phyloP scores from a whole-genome alignment of 23 red algal genomes.

The Agarophyton chilense region DNA sequence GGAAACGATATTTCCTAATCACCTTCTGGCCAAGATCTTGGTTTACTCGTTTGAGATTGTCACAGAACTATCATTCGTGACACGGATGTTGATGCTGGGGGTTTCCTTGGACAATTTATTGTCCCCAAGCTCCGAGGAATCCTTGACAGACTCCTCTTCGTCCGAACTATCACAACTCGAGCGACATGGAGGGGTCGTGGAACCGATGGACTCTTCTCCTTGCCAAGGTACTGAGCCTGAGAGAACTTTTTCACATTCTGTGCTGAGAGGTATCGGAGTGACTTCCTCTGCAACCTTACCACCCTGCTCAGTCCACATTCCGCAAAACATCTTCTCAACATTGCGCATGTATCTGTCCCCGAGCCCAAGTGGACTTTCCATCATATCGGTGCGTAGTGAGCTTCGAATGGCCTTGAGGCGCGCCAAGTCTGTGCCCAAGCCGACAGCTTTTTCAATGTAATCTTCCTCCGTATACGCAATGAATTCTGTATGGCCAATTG shows the following conservation, averaged over 20 bases:
- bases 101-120: not conserved
- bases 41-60: not conserved
- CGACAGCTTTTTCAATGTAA: constrained; percentile 69
- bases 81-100: not conserved
- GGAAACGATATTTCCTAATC: too few species aligned
- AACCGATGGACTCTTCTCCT: constrained; percentile 10
- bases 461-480: constrained; percentile 68
- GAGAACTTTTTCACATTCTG: constrained; percentile 21
- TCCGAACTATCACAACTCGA: constrained; percentile 5
- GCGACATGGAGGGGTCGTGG: constrained; percentile 34
- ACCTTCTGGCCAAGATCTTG: not conserved
- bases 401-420: constrained; percentile 59
- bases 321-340: constrained; percentile 68
- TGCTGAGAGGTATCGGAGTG: not conserved
- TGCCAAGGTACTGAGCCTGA: not conserved
- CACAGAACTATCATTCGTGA: not conserved
- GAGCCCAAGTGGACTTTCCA: constrained; percentile 66
- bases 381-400: constrained; percentile 65
- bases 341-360: constrained; percentile 46
- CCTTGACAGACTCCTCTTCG: constrained; percentile 28
- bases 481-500: constrained; percentile 74
- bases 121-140: not conserved
- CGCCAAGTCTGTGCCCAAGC: constrained; percentile 57
- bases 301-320: constrained; percentile 77
- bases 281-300: constrained; percentile 38